A percentile compares a stretch with the other conserved stretches of the same genome.
Conservation (phyloP, 2,329 filamentous ascomycete genomes). For the Scleromitrula shiraiana region DNA sequence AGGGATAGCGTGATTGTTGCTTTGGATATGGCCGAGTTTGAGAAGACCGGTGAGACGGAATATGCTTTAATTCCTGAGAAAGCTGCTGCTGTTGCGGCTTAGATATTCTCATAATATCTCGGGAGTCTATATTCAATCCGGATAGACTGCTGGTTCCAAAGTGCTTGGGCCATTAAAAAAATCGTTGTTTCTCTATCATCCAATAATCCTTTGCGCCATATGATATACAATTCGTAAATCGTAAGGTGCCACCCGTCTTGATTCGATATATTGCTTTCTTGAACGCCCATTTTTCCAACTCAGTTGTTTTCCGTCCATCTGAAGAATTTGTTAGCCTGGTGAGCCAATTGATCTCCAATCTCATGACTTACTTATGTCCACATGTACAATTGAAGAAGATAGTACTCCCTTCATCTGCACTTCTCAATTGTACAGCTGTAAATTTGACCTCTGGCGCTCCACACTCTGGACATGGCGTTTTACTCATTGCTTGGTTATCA, state of each 20-base stretch:
- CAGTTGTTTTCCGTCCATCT: constrained; percentile 34
- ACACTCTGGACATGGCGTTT: constrained; percentile 71
- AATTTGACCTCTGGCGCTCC: constrained; percentile 76
- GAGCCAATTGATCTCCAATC: not conserved
- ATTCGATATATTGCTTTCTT: not conserved
- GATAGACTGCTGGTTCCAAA: constrained; percentile 26
- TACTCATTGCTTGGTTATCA: constrained; percentile 61
- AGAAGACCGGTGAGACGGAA: constrained; percentile 79
- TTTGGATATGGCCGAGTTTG: constrained; percentile 95
- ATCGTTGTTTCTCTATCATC: constrained; percentile 11
- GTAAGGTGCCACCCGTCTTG: not conserved
- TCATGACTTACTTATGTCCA: constrained; percentile 61
- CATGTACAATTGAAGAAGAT: constrained; percentile 87
- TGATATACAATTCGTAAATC: constrained; percentile 1
- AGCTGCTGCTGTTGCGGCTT: constrained; percentile 14
- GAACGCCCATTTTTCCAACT: constrained; percentile 11
- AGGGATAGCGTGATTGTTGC: constrained; percentile 92
- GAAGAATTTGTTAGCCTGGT: constrained; percentile 9
- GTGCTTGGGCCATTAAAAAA: constrained; percentile 27
- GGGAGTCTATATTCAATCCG: not conserved
- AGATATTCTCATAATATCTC: constrained; percentile 4
- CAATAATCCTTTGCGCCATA: not conserved
- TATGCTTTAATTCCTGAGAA: constrained; percentile 82
- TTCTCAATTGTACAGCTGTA: constrained; percentile 75
- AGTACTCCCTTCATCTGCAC: constrained; percentile 91